Conservation (phyloP, 805 yeast genomes). For the Kluyveromyces dobzhanskii region DNA sequence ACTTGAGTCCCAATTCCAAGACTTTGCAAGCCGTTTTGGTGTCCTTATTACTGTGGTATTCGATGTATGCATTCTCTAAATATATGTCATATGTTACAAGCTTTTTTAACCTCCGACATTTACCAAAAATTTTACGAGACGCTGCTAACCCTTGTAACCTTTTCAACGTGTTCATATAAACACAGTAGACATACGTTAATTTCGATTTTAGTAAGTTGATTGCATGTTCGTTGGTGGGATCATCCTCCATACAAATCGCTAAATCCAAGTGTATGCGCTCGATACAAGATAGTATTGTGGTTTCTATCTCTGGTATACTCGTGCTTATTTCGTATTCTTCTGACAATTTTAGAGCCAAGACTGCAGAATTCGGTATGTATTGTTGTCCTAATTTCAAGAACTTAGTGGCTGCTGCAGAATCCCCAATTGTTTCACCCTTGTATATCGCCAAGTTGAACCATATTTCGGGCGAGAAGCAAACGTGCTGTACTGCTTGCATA, state of each 20-base stretch:
- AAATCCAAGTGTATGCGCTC: conserved; percentile 36
- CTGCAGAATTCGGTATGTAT: conserved; percentile 62
- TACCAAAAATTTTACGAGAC: conserved; percentile 64
- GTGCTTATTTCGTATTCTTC: conserved; percentile 59
- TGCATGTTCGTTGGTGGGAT: conserved; percentile 9
- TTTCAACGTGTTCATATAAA: conserved; percentile 63
- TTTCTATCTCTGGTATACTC: conserved; percentile 42
- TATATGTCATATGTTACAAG: conserved; percentile 65
- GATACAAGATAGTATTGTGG: conserved; percentile 43
- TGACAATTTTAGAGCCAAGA: conserved; percentile 58
- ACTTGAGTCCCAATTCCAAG: conserved; percentile 69
- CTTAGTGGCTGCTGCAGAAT: conserved; percentile 35
- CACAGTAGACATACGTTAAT: conserved; percentile 58
- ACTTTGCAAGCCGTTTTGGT: conserved; percentile 63
- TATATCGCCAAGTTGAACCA: conserved; percentile 33
- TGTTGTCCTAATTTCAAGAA: conserved; percentile 33
- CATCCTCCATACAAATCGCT: conserved; percentile 14
- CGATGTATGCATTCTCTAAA: conserved; percentile 76
- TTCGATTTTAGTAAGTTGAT: conserved; percentile 16
- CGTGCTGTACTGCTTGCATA: conserved; percentile 46
- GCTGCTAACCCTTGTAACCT: conserved; percentile 59
- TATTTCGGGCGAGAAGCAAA: conserved; percentile 28
- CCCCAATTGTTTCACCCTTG: conserved; percentile 14
- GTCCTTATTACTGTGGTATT: conserved; percentile 56
- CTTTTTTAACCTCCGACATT: conserved; percentile 50